Evolutionary conservation across 148 eudicot genomes (phyloP).

Genomic region (Arbutus unedo): DNA sequence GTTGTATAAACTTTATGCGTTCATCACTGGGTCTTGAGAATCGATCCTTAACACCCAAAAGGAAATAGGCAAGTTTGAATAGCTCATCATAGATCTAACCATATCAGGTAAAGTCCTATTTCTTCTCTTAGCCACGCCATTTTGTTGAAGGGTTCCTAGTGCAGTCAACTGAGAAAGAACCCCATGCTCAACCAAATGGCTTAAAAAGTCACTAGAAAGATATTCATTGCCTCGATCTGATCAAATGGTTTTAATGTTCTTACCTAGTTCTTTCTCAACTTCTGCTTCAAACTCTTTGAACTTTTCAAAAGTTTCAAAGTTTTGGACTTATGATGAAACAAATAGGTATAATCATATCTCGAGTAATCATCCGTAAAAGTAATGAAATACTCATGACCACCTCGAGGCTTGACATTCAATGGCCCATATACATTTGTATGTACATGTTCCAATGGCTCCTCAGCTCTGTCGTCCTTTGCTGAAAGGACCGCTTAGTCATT

Average conservation of each 20-base stretch:
- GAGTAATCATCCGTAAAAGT: slow-evolving; percentile 9
- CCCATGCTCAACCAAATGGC: not conserved
- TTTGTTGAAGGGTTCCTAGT: too few relatives aligned
- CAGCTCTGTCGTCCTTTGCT: not conserved
- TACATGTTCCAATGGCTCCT: not conserved
- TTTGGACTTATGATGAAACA: not conserved
- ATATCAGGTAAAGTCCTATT: too few relatives aligned
- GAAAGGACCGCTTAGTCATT: not conserved
- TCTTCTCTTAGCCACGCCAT: too few relatives aligned
- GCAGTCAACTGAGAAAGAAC: not conserved
- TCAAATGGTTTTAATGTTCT: not conserved
- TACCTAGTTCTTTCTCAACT: too few relatives aligned
- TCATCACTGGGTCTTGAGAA: too few relatives aligned
- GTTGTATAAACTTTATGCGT: too few relatives aligned
- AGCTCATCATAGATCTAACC: too few relatives aligned
- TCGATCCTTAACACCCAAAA: too few relatives aligned
- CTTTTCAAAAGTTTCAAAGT: not conserved
- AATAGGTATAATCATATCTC: not conserved
- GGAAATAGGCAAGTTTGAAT: too few relatives aligned
- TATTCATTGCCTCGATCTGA: not conserved
- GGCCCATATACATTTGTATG: not conserved
- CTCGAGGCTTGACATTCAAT: not conserved
- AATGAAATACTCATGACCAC: not conserved
- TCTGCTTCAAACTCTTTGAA: not conserved
- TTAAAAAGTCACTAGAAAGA: not conserved